Evolutionary conservation across 176 grass and related monocot genomes (phyloP).

Genomic region (Poa pratensis): DNA sequence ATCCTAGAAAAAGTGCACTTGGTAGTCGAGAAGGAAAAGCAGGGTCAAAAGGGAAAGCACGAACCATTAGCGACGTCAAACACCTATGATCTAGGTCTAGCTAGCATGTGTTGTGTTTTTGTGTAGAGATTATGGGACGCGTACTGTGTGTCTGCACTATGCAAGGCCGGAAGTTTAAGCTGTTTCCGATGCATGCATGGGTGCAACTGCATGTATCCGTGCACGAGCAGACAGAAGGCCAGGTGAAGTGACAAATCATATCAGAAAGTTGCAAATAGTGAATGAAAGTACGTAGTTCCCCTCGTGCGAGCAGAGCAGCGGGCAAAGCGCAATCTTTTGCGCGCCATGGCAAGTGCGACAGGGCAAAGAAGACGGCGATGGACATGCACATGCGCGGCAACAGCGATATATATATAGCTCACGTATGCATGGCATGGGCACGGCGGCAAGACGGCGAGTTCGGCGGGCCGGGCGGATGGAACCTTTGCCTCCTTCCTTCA

Average conservation of each 20-base stretch:
- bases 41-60: not conserved
- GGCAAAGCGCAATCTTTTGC: no score
- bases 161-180: not conserved
- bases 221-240: not conserved
- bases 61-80: not conserved
- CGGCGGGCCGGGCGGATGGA: no score
- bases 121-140: no score
- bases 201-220: not conserved
- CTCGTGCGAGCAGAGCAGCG: no score
- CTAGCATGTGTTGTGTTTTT: no score
- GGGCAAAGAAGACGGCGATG: not conserved
- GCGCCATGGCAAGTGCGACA: no score
- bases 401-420: not conserved
- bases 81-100: no score
- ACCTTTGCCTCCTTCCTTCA: no score
- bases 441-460: not conserved
- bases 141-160: not conserved
- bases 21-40: not conserved
- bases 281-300: not conserved
- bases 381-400: not conserved
- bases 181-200: no score
- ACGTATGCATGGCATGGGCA: not conserved
- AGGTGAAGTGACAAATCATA: not conserved
- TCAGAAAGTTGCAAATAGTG: not conserved
- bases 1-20: not conserved